Evolutionary conservation across 2,329 filamentous ascomycete genomes (phyloP), one percentile per base, ranked within the genome.

Genomic region (Westerdykella aurantiaca): DNA sequence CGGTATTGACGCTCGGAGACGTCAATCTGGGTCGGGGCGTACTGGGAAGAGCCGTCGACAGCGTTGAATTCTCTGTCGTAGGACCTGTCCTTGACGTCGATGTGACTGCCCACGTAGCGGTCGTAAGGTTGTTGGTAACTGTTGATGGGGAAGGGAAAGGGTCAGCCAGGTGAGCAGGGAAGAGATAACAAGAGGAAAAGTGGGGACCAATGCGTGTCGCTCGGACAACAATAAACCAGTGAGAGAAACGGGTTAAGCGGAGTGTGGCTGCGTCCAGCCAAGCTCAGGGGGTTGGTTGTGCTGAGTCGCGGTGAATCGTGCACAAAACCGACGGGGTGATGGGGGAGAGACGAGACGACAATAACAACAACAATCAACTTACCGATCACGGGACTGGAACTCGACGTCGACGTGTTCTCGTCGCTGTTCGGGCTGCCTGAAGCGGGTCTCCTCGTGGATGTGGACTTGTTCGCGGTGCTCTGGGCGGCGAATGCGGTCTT

Each of bases 401-500:
- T 60, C 55, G 45, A 55, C 40, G 39, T 54, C 49, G 41, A 53
- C 48, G 37, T 41, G 44, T n/a, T 51, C 44, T 35, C 38, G 38
- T 25, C 37, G 38, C 13, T 42, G 45, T 38, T 50, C 41, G 14
- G 34, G 47, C 45, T 44, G 38, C 44, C 48, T 52, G 55, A 48
- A 58, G 52, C 55, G 61, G 31, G 53, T 56, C 43, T 63, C 51
- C 49, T 67, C 61, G 57, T 57, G 56, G 55, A 64, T 60, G 51
- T 55, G 63, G 44, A 63, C 45, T 38, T 66, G 51, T 44, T 67
- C 61, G 46, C 55, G 61, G 45, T 55, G 55, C 47, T 52, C 53
- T 76, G 84, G 80, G 80, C 82, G 83, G 77, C 78, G 82, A 75
- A 82, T 76, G 71, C 75, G 80, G 72, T 90, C 82, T 76, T 87